phyloP scores from a whole-genome alignment of 2,329 filamentous ascomycete genomes.

The Paradendryphiella salina region DNA sequence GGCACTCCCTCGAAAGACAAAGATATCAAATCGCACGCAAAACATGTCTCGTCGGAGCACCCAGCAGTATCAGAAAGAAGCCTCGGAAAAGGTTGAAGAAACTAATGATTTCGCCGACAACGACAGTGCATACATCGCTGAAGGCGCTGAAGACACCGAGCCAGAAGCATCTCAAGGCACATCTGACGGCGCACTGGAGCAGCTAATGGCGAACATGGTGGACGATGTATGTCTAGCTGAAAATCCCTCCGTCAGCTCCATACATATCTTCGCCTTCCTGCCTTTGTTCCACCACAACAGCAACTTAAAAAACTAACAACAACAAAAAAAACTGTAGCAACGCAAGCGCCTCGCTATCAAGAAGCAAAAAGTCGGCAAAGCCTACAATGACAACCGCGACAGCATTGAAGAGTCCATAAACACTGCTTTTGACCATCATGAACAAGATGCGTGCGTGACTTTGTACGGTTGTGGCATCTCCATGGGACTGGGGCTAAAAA shows the following conservation, averaged over 20 bases:
- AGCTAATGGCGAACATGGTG: conserved; percentile 29
- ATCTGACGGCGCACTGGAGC: conserved; percentile 11
- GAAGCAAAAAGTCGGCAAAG: conserved; percentile 26
- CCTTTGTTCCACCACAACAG: neutral
- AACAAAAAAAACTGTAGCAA: conserved; percentile 28
- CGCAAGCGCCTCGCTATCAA: conserved; percentile 29
- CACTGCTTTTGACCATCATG: conserved; percentile 30
- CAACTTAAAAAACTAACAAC: neutral
- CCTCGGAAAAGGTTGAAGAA: conserved; percentile 10
- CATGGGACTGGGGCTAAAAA: too few relatives aligned
- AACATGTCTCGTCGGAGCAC: conserved; percentile 12
- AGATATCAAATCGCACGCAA: conserved; percentile 13
- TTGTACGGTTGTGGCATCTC: neutral
- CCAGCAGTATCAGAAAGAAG: conserved; percentile 10
- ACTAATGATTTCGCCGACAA: conserved; percentile 3
- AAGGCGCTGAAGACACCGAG: conserved; percentile 7
- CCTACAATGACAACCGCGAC: conserved; percentile 19
- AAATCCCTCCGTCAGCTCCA: neutral
- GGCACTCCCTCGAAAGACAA: conserved; percentile 18
- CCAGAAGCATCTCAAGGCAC: conserved; percentile 11
- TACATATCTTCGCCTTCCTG: neutral
- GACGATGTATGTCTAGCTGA: conserved; percentile 25
- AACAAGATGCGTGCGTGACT: conserved; percentile 34
- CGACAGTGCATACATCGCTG: conserved; percentile 7
- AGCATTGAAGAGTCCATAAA: conserved; percentile 24